phyloP scores from a whole-genome alignment of 352 stramenopile species.

The Globisporangium okanoganense region DNA sequence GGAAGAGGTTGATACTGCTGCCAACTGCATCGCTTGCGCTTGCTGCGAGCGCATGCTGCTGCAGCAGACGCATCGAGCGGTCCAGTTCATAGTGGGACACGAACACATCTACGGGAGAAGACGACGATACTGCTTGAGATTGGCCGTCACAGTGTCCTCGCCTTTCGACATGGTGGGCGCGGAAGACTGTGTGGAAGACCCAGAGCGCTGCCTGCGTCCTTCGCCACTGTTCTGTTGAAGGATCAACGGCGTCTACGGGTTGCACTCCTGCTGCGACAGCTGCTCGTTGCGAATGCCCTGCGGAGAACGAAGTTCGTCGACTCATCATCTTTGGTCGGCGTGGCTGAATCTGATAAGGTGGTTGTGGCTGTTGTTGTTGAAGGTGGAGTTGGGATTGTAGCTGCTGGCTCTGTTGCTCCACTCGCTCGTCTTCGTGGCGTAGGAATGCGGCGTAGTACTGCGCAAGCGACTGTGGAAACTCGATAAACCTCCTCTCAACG shows the following conservation, averaged over 20 bases:
- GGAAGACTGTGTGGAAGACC: conserved; percentile 52
- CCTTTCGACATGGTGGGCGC: conserved; percentile 19
- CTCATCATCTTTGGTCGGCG: conserved; percentile 15
- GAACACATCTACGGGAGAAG: conserved; percentile 30
- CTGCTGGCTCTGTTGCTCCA: conserved; percentile 11
- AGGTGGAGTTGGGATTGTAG: not conserved
- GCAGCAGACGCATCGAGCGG: conserved; percentile 22
- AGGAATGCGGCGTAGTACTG: conserved; percentile 21
- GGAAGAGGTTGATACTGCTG: not conserved
- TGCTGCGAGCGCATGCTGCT: conserved; percentile 27
- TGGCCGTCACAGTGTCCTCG: not conserved
- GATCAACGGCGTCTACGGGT: not conserved
- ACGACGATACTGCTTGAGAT: not conserved
- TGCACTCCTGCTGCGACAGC: conserved; percentile 4
- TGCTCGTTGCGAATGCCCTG: conserved; percentile 8
- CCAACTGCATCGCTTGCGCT: conserved; percentile 10
- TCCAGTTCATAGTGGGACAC: conserved; percentile 42
- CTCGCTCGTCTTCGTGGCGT: conserved; percentile 18
- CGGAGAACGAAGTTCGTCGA: conserved; percentile 22
- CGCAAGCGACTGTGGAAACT: conserved; percentile 29
- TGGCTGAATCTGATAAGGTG: conserved; percentile 11
- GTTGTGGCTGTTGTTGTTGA: conserved; percentile 11
- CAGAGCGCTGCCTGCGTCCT: conserved; percentile 29
- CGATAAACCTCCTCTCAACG: conserved; percentile 22
- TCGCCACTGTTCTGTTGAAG: conserved; percentile 16